Base-by-base conservation (phyloP, 164 flowering plant species). In the Euptelea pleiosperma region DNA sequence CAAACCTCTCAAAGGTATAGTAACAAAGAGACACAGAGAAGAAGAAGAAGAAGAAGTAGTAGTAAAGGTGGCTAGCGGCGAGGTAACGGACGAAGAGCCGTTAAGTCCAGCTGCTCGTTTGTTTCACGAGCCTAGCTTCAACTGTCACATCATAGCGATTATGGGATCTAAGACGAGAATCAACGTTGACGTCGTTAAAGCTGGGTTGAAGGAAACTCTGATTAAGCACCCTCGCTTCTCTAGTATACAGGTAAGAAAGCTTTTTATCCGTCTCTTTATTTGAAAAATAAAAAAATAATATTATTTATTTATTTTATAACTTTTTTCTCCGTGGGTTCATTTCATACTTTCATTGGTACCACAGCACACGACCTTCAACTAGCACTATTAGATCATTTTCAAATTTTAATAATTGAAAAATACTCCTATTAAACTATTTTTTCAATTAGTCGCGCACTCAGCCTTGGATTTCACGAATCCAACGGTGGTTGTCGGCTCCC, bases 231-330 rank as follows among this genome's bases (percentile, higher is more conserved):
- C 78, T 51, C 80, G 80, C 6, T 80, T 80, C 75, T 73, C 68
- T 2, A 77, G 80, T 15, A 31, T 73, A 46, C 76, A 61, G 76
- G 84, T 80, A 62, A 10, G n/a, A n/a, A n/a, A n/a, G n/a, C n/a
- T n/a, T n/a, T n/a, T n/a, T n/a, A n/a, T n/a, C n/a, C n/a, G n/a
- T n/a, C n/a, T n/a, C n/a, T n/a, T n/a, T n/a, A n/a, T n/a, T n/a
- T n/a, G n/a, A n/a, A n/a, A n/a, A n/a, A n/a, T n/a, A n/a, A n/a
- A n/a, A n/a, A n/a, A n/a, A n/a, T n/a, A n/a, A n/a, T n/a, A n/a
- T n/a, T n/a, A n/a, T n/a, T n/a, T n/a, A n/a, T n/a, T n/a, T n/a
- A n/a, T n/a, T n/a, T n/a, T n/a, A n/a, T n/a, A n/a, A n/a, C n/a
- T n/a, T n/a, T n/a, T n/a, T n/a, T n/a, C n/a, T n/a, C n/a, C n/a